These are phyloP conservation scores for Bromus sterilis DNA, from an alignment of 176 grass and related monocot species.

Conservation along the genomic window DNA sequence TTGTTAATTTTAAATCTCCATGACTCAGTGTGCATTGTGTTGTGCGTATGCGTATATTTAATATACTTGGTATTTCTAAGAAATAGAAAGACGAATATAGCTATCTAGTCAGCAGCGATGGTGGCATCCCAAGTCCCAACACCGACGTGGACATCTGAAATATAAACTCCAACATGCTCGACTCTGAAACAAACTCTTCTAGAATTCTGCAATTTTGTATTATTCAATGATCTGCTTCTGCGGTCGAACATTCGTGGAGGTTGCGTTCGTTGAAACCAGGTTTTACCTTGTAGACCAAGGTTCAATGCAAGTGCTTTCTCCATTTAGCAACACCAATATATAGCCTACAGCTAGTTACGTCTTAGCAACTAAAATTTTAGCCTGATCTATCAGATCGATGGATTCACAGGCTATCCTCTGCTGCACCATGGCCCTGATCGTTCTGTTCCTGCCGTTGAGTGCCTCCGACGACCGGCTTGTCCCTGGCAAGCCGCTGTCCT, in stretches of 20 bases:
- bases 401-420: not conserved
- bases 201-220: not conserved
- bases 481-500: slow-evolving; percentile 15
- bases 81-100: not conserved
- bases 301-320: not conserved
- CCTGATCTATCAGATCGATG: not conserved
- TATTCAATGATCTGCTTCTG: not conserved
- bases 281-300: not conserved
- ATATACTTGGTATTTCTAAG: not conserved
- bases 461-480: not conserved
- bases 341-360: too few species aligned
- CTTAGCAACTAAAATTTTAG: not conserved
- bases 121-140: not conserved
- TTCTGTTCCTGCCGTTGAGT: not conserved
- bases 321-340: too few species aligned
- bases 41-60: not conserved
- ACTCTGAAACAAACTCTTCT: not conserved
- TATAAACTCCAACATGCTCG: not conserved
- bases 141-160: not conserved
- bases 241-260: not conserved
- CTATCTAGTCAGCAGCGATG: not conserved
- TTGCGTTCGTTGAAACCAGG: not conserved
- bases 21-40: not conserved
- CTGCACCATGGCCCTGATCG: not conserved
- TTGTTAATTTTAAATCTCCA: not conserved